Percentiles rank a stretch among this genome's conserved stretches.
Evolutionary conservation across 305 asterid genomes (phyloP).

Genomic region (Fraxinus ornus): DNA sequence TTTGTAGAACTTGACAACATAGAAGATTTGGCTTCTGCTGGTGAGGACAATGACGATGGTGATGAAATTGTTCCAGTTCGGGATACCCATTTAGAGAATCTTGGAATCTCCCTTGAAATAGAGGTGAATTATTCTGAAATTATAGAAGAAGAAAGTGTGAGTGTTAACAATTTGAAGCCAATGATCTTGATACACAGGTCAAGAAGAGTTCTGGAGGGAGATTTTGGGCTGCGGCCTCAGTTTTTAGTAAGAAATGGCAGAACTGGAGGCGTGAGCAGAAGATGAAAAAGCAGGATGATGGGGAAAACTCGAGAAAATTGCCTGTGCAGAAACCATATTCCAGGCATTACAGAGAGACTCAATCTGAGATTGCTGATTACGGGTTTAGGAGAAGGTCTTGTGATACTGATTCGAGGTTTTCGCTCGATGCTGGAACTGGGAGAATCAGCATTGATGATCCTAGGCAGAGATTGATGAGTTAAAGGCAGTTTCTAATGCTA

Average conservation of each 20-base stretch:
- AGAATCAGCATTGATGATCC: slow-evolving; percentile 88
- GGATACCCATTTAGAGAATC: slow-evolving; percentile 31
- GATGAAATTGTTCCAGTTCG: slow-evolving; percentile 37
- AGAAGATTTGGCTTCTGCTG: slow-evolving; percentile 26
- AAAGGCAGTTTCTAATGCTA: slow-evolving; percentile 55
- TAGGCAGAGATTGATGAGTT: slow-evolving; percentile 82
- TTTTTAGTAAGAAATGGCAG: slow-evolving; percentile 92
- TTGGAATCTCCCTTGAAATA: slow-evolving; percentile 28
- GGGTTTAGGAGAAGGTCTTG: slow-evolving; percentile 90
- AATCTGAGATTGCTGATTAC: slow-evolving; percentile 88
- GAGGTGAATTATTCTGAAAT: slow-evolving; percentile 53
- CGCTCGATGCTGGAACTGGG: slow-evolving; percentile 77
- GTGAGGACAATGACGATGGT: slow-evolving; percentile 19
- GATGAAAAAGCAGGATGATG: slow-evolving; percentile 56
- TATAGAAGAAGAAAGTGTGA: slow-evolving; percentile 54
- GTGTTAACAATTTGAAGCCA: slow-evolving; percentile 42
- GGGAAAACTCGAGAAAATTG: slow-evolving; percentile 53
- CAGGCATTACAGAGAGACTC: slow-evolving; percentile 74
- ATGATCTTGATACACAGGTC: slow-evolving; percentile 60
- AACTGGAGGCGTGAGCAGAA: slow-evolving; percentile 92
- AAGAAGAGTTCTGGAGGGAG: slow-evolving; percentile 70
- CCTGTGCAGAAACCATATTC: slow-evolving; percentile 76
- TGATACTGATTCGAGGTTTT: slow-evolving; percentile 82
- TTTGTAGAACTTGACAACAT: slow-evolving; percentile 19
- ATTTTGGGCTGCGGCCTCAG: slow-evolving; percentile 87